A percentile compares a stretch with the other conserved stretches of the same genome.
Evolutionary conservation across 108 stramenopile genomes (phyloP).

Genomic region (Discostella stelligeroides): DNA sequence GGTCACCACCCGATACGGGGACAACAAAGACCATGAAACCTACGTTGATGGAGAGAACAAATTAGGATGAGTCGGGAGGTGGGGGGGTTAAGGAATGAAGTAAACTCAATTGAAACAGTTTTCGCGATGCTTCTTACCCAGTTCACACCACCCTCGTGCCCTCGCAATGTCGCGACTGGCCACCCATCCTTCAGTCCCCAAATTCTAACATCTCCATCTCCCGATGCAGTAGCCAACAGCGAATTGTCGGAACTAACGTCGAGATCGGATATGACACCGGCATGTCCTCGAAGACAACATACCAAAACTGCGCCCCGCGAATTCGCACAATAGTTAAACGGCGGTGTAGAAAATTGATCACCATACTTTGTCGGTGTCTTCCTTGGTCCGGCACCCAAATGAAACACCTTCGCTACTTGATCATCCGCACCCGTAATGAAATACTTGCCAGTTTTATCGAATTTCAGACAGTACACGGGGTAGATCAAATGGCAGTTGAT

Average conservation of each 20-base stretch:
- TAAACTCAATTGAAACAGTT: no score
- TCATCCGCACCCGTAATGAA: slow-evolving; percentile 96
- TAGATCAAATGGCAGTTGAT: slow-evolving; percentile 84
- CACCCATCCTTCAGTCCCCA: slow-evolving; percentile 88
- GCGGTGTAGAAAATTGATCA: no score
- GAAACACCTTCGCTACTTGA: slow-evolving; percentile 89
- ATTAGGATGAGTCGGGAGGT: no score
- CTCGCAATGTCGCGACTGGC: slow-evolving; percentile 82
- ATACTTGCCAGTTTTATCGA: slow-evolving; percentile 90
- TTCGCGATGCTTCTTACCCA: slow-evolving; percentile 74
- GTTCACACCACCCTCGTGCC: slow-evolving; percentile 80
- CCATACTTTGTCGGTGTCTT: no score
- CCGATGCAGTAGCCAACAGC: slow-evolving; percentile 88
- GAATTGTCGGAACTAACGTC: slow-evolving; percentile 91
- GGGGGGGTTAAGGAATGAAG: no score
- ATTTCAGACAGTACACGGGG: slow-evolving; percentile 88
- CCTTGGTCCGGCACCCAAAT: slow-evolving; percentile 52
- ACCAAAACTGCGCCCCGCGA: slow-evolving; percentile 76
- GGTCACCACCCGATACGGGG: slow-evolving; percentile 77
- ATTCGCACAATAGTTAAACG: slow-evolving; percentile 65
- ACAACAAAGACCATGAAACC: slow-evolving; percentile 81
- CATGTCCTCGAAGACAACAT: slow-evolving; percentile 90
- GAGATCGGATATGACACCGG: slow-evolving; percentile 91
- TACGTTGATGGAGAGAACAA: slow-evolving; percentile 1
- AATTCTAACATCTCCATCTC: slow-evolving; percentile 85